Evolutionary conservation across 2,329 filamentous ascomycete species (phyloP).

Genomic region (Fusarium tjaetaba): DNA sequence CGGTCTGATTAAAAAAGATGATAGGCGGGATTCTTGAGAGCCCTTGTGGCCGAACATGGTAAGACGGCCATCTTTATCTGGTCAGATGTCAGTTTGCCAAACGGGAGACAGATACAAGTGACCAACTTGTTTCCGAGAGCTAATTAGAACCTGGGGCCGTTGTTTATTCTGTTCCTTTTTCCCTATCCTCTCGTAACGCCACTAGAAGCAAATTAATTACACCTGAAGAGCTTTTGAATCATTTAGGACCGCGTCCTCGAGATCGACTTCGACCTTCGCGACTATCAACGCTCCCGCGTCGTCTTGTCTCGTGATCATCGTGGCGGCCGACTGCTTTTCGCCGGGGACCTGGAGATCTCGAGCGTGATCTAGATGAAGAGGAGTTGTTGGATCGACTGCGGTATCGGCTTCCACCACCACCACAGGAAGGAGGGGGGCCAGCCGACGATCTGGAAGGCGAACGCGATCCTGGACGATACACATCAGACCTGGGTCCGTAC

Average conservation of each 20-base stretch:
- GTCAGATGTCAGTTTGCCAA: conserved; percentile 38
- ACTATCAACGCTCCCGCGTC: conserved; percentile 59
- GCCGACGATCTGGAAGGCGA: conserved; percentile 59
- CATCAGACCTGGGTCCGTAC: conserved; percentile 60
- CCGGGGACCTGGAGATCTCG: conserved; percentile 52
- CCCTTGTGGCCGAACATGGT: conserved; percentile 9
- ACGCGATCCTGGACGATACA: conserved; percentile 69
- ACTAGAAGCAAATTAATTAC: conserved; percentile 32
- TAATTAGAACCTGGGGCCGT: conserved; percentile 26
- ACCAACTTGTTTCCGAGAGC: conserved; percentile 40
- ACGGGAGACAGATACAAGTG: conserved; percentile 15
- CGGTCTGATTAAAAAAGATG: conserved; percentile 20
- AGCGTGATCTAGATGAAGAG: conserved; percentile 61
- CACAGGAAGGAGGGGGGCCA: conserved; percentile 51
- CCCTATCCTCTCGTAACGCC: conserved; percentile 32
- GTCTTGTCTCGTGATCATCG: conserved; percentile 48
- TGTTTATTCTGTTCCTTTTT: conserved; percentile 6
- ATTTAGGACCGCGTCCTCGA: conserved; percentile 49
- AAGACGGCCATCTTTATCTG: conserved; percentile 35
- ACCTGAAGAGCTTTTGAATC: conserved; percentile 18
- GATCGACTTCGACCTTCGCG: conserved; percentile 55
- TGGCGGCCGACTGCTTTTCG: conserved; percentile 46
- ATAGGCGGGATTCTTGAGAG: conserved; percentile 19
- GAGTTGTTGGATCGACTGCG: conserved; percentile 57
- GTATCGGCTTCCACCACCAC: conserved; percentile 51